Evolutionary conservation across 2,329 filamentous ascomycete genomes (phyloP), one percentile per base, ranked within the genome.

Genomic region (Alternaria sp.): DNA sequence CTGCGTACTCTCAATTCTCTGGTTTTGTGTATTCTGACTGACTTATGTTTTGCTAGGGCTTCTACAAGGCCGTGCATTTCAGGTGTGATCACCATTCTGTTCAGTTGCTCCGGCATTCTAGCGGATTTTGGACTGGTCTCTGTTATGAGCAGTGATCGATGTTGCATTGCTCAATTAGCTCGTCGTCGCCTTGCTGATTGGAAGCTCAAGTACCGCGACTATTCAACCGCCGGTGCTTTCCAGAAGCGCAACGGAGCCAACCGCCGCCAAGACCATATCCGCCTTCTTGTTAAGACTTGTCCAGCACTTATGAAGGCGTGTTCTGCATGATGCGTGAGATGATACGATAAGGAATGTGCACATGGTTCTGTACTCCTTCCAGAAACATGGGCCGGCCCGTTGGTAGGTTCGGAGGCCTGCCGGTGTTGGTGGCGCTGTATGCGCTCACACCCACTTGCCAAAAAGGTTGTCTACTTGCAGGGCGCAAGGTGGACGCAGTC

Each of bases 331-430:
- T 24, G 7, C 44, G 34, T 45, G 17, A 24, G 14, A 13, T 36
- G 14, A 37, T 7, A 63, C 66, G 40, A 37, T 44, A 53, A 23
- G 3, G 13, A 0, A 46, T 23, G 29, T 34, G 44, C 11, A 8
- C 31, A 24, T 34, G 29, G 23, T 29, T 5, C 34, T 23, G n/a
- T 34, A 11, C 29, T 23, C 24, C 55, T 49, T 55, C 34, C 41
- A 58, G 51, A 58, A 45, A 31, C 37, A 51, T 52, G 58, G 58
- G 37, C 34, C 55, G 51, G 51, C 28, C 51, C 51, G 54, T 26
- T 29, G 10, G 28, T 1, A 39, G 44, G 28, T 24, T 13, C n/a
- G 34, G n/a, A 41, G 29, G 29, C 29, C 6, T 51, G 44, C 34
- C 11, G 28, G 37, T 50, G 46, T 46, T 50, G 56, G 44, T 55